These are phyloP conservation scores for Cornus controversa DNA, from an alignment of 148 eudicot genomes.

Conservation along the genomic window DNA sequence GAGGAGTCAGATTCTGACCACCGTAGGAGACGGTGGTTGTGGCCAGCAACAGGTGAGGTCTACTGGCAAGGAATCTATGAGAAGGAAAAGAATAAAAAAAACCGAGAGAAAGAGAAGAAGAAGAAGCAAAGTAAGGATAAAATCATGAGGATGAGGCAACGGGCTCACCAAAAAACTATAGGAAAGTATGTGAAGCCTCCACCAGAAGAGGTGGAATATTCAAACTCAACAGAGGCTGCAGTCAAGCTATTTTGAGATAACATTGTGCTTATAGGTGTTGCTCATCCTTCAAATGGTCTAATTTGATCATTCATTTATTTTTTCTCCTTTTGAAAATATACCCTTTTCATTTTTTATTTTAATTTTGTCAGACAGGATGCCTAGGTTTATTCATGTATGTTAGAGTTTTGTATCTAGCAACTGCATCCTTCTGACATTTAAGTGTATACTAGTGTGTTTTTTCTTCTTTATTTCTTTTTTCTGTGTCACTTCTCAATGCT, in stretches of 20 bases:
- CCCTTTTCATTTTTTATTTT: background rate
- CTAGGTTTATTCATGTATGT: conserved; percentile 9
- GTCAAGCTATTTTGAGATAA: conserved; percentile 36
- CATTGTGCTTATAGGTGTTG: conserved; percentile 26
- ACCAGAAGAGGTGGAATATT: conserved; percentile 36
- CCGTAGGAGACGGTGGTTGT: conserved; percentile 61
- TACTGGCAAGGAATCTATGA: conserved; percentile 78
- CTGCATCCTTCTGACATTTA: conserved; percentile 8
- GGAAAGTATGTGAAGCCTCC: conserved; percentile 80
- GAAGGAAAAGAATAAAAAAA: conserved; percentile 56
- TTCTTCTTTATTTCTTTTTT: no score
- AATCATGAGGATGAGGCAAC: conserved; percentile 47
- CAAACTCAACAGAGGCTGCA: conserved; percentile 22
- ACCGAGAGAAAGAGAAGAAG: conserved; percentile 48
- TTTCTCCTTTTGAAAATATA: conserved; percentile 5
- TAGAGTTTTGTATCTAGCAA: conserved; percentile 32
- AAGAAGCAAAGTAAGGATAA: conserved; percentile 59
- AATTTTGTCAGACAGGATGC: conserved; percentile 19
- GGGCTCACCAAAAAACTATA: conserved; percentile 51
- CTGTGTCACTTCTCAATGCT: background rate
- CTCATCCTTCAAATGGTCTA: conserved; percentile 10
- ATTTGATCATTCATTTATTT: conserved; percentile 24
- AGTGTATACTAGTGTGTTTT: background rate
- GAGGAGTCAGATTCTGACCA: conserved; percentile 76
- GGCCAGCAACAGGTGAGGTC: conserved; percentile 90